Percentiles rank a stretch among this genome's conserved stretches.
phyloP scores from a whole-genome alignment of 257 asterid species.

The Leonotis leonurus region DNA sequence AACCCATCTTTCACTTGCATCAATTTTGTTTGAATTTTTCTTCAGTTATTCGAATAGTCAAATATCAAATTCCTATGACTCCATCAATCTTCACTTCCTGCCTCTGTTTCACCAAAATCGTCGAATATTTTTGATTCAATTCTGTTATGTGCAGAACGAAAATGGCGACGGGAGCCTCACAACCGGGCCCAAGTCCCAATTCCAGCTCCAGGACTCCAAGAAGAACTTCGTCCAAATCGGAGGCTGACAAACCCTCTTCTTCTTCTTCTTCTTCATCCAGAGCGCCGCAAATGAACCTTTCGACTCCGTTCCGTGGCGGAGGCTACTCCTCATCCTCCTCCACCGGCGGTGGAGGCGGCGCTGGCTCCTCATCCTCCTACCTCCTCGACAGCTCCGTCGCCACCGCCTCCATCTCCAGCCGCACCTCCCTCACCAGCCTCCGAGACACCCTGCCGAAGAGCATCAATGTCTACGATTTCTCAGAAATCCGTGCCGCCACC shows the following conservation, averaged over 20 bases:
- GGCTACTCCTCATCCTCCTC: constrained; percentile 11
- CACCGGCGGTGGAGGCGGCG: constrained; percentile 11
- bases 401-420: constrained; percentile 52
- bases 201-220: constrained; percentile 9
- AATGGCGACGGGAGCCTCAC: constrained; percentile 38
- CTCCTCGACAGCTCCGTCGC: constrained; percentile 49
- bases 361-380: constrained; percentile 28
- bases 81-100: not conserved
- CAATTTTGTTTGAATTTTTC: not conserved
- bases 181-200: constrained; percentile 23
- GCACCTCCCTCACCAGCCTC: constrained; percentile 46
- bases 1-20: not conserved
- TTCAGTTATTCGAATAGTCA: not conserved
- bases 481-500: constrained; percentile 85
- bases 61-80: constrained; percentile 1
- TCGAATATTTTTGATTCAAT: not conserved
- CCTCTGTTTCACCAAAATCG: not conserved
- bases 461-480: constrained; percentile 57
- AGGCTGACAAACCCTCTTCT: constrained; percentile 13
- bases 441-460: constrained; percentile 55
- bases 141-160: constrained; percentile 41
- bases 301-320: constrained; percentile 20
- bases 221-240: constrained; percentile 12
- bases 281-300: constrained; percentile 11
- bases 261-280: constrained; percentile 9